Percentiles rank a stretch among this genome's conserved stretches.
Evolutionary conservation across 1,284 basidiomycete species (phyloP).

Genomic region (Melampsora medusae): DNA sequence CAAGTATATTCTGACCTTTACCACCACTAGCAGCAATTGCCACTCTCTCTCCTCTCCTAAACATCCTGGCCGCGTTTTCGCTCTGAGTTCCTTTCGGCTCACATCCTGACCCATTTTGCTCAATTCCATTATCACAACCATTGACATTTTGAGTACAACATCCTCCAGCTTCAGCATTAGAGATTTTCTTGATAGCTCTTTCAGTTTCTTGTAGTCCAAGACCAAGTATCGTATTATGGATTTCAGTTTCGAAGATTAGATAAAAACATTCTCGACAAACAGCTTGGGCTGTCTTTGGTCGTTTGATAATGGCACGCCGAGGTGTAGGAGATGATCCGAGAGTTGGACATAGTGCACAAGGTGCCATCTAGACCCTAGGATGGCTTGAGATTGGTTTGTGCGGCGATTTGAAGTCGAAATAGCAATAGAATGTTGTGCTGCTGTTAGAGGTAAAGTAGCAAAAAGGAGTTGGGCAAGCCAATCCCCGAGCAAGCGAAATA

Average conservation of each 20-base stretch:
- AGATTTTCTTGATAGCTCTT: not conserved
- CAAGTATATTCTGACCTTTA: constrained; percentile 69
- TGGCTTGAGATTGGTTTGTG: not conserved
- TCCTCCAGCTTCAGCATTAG: not conserved
- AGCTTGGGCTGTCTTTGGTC: constrained; percentile 95
- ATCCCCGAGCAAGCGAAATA: too few relatives aligned
- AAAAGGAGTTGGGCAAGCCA: too few relatives aligned
- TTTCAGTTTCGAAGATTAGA: constrained; percentile 94
- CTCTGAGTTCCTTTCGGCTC: not conserved
- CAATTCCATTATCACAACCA: not conserved
- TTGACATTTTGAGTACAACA: not conserved
- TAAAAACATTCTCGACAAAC: constrained; percentile 71
- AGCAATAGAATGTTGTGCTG: too few relatives aligned
- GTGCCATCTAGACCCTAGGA: constrained; percentile 19
- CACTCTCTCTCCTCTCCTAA: constrained; percentile 85
- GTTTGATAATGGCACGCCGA: constrained; percentile 74
- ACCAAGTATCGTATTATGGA: constrained; percentile 84
- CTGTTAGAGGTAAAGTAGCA: too few relatives aligned
- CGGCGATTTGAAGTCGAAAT: too few relatives aligned
- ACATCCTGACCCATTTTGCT: constrained; percentile 30
- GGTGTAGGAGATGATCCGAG: not conserved
- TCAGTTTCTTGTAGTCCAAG: constrained; percentile 47
- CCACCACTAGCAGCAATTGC: constrained; percentile 98
- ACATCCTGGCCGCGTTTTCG: constrained; percentile 59
- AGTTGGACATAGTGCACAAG: constrained; percentile 28